Evolutionary conservation across 2,329 filamentous ascomycete genomes (phyloP), one percentile per base, ranked within the genome.

Genomic region (Neurospora crassa): DNA sequence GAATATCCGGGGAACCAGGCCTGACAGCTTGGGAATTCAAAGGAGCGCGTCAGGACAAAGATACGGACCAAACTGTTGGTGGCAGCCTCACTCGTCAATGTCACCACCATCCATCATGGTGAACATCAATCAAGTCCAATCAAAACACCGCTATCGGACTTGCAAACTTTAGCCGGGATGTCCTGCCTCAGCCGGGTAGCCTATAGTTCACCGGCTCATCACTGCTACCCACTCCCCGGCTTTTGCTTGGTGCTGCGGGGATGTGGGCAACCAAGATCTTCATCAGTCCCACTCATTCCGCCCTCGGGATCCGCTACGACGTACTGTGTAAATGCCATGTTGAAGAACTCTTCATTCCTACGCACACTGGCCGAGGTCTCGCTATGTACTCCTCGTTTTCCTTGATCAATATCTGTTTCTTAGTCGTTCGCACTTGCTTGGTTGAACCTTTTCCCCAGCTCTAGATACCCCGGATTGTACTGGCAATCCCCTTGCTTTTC

Each of bases 401-500:
- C 14, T 63, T 18, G 24, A 34, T 34, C 29, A 16, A 34, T 34
- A 63, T 63, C 24, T 34, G 24, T 63, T 59, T 63, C 53, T 37
- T 37, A 37, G 34, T 37, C 34, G 34, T 37, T 8, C 8, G 34
- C 34, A 37, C 34, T 59, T 34, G 53, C 24, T 16, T 63, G 14
- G 14, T 5, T 11, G 2, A 63, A 63, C 14, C 43, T 1, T 53
- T 53, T 45, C 71, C 45, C 40, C 63, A 63, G 29, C 59, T 71
- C 11, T 71, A 67, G 37, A 71, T 45, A 67, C 67, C 67, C 53
- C 69, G 69, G 24, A 69, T 45, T 68, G 20, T 34, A 14, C 24
- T 63, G 53, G 53, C 53, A 14, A 34, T 63, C 24, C 53, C 29
- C 29, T 63, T 37, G 53, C 29, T 59, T 59, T 34, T 24, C 3